Base-by-base conservation (phyloP, 306 rosid genomes). In the Adenanthera pavonina region DNA sequence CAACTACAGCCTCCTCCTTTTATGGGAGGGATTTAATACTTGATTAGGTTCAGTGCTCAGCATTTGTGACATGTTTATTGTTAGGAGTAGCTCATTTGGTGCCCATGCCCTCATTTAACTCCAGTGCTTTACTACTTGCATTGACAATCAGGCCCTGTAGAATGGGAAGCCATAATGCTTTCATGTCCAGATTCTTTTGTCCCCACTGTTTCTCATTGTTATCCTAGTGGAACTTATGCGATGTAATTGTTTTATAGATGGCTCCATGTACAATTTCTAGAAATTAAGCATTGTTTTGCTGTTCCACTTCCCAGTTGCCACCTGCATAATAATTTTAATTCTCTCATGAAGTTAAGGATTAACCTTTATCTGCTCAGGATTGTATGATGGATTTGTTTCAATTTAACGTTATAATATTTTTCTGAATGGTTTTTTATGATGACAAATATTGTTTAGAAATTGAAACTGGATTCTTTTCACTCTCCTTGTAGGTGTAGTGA, bases 401-500 rank as follows among this genome's bases (percentile, higher is more conserved):
- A 78, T 85, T 85, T 73, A 83, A 86, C 79, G 88, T 86, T 83
- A 81, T 80, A 61, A 78, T 90, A 56, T 61, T 53, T 65, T 61
- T 74, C 41, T 57, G 19, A 41, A 51, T 54, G 65, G 71, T 75
- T 61, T 46, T 82, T 66, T 76, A 54, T 16, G 9, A 54, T 57
- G 53, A 56, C 79, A 48, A 73, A 30, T 78, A 76, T 44, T 61
- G 72, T 74, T 65, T 11, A 59, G 51, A 49, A 51, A 33, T n/a
- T 54, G 69, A 44, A n/a, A 60, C 38, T 73, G 82, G 82, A 79
- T 72, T 74, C 43, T 17, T 83, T 78, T 82, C 44, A 72, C 75
- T 75, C 54, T 78, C 89, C 79, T 59, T 91, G 88, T 86, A 94
- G 98, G 97, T 88, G 89, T 85, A 78, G 67, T 80, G 91, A 87